Evolutionary conservation across 169 alveolate genomes (phyloP).

Genomic region (Eimeria praecox): DNA sequence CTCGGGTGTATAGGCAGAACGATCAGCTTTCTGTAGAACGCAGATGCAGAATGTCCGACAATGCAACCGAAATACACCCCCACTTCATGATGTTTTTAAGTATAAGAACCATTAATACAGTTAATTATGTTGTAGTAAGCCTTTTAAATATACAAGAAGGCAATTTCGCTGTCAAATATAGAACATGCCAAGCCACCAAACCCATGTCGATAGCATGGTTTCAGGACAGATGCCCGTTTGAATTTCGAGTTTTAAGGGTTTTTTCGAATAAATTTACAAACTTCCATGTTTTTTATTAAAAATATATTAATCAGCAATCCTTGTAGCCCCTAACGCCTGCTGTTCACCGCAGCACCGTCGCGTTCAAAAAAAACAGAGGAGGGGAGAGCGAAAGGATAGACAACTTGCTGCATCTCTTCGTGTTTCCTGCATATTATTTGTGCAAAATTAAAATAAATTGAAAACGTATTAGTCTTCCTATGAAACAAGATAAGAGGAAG

Average conservation of each 20-base stretch:
- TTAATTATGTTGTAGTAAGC: not conserved
- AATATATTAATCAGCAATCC: not conserved
- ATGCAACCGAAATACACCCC: not conserved
- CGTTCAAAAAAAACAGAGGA: not conserved
- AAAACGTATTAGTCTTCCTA: not conserved
- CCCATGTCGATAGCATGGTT: not conserved
- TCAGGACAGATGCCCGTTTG: not conserved
- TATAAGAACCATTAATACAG: not conserved
- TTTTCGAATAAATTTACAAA: not conserved
- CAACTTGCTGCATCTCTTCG: not conserved
- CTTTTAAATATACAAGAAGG: not conserved
- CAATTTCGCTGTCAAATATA: not conserved
- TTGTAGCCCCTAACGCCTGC: not conserved
- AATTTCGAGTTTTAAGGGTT: not conserved
- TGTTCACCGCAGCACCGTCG: not conserved
- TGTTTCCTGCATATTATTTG: not conserved
- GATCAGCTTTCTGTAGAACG: not conserved
- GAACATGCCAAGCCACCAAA: too few species aligned
- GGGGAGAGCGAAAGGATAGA: not conserved
- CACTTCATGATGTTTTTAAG: not conserved
- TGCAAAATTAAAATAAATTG: not conserved
- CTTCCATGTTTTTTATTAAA: not conserved
- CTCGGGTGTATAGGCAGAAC: too few species aligned
- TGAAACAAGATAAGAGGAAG: not conserved
- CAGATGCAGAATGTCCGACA: not conserved